Conservation (phyloP, 495 filamentous ascomycete genomes). For the Niebla homalea region DNA sequence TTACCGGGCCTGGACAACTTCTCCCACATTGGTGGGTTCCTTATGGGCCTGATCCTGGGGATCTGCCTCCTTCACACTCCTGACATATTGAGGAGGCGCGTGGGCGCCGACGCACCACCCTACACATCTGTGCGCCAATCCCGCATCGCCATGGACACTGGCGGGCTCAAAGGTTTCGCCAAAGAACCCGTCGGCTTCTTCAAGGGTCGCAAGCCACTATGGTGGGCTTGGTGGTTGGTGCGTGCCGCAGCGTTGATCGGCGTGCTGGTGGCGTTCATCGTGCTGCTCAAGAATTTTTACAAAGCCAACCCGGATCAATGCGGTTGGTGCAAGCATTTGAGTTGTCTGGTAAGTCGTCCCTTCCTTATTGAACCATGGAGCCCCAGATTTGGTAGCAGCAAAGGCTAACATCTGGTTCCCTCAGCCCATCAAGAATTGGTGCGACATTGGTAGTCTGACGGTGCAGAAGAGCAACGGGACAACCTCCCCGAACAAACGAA, state of each 20-base stretch:
- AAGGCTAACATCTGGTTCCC: slow-evolving; percentile 17
- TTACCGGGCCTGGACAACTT: slow-evolving; percentile 95
- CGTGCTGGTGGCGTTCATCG: slow-evolving; percentile 67
- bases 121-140: slow-evolving; percentile 47
- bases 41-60: slow-evolving; percentile 81
- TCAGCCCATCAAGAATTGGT: slow-evolving; percentile 68
- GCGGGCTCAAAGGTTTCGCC: slow-evolving; percentile 42
- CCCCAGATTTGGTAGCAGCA: neutral
- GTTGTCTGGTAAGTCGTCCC: slow-evolving; percentile 63
- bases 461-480: slow-evolving; percentile 4
- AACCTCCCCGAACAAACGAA: slow-evolving; percentile 7
- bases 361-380: too few relatives aligned
- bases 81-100: slow-evolving; percentile 59
- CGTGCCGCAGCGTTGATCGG: slow-evolving; percentile 66
- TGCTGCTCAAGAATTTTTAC: slow-evolving; percentile 85
- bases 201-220: slow-evolving; percentile 76
- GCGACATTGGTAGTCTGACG: slow-evolving; percentile 40
- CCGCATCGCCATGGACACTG: slow-evolving; percentile 25
- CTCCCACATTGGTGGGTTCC: slow-evolving; percentile 88
- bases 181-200: slow-evolving; percentile 71
- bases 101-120: slow-evolving; percentile 50
- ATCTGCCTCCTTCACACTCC: slow-evolving; percentile 81
- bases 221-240: slow-evolving; percentile 97
- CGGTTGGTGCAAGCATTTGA: slow-evolving; percentile 85
- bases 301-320: slow-evolving; percentile 56